Conservation (phyloP, 2,329 filamentous ascomycete genomes). For the Ophiobolus disseminans region DNA sequence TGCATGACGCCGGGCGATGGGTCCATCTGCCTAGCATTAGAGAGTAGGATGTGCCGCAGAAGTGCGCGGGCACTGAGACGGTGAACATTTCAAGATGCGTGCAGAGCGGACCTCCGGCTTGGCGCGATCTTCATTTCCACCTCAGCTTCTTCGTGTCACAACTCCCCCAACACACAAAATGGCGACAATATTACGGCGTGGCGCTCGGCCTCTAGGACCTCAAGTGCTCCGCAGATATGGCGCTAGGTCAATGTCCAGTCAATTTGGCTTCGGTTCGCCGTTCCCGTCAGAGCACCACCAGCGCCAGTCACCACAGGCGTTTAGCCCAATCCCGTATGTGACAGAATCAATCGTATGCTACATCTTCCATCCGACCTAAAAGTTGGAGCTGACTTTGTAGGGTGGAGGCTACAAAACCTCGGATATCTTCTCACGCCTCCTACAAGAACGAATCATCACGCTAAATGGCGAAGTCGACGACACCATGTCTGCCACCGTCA, state of each 20-base stretch:
- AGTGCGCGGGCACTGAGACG: background rate
- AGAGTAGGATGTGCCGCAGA: constrained; percentile 4
- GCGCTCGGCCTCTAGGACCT: constrained; percentile 25
- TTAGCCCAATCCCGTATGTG: constrained; percentile 58
- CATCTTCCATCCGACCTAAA: background rate
- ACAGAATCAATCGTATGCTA: constrained; percentile 57
- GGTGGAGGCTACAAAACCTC: constrained; percentile 61
- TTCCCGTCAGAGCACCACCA: constrained; percentile 23
- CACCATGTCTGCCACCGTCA: constrained; percentile 87
- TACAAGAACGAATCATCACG: constrained; percentile 87
- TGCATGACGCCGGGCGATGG: constrained; percentile 25
- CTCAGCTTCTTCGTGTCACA: constrained; percentile 8
- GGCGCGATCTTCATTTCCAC: constrained; percentile 16
- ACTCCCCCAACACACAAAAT: constrained; percentile 31
- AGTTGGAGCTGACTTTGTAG: constrained; percentile 46
- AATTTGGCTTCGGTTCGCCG: constrained; percentile 33
- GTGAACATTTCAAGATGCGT: background rate
- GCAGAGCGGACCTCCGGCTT: constrained; percentile 28
- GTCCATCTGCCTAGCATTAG: constrained; percentile 40
- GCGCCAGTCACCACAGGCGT: constrained; percentile 37
- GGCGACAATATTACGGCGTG: constrained; percentile 39
- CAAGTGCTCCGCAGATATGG: constrained; percentile 16
- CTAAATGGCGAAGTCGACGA: constrained; percentile 93
- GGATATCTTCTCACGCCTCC: constrained; percentile 56
- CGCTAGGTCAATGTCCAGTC: constrained; percentile 32